Evolutionary conservation across 164 flowering plant genomes (phyloP), one percentile per base, ranked within the genome.

Genomic region (Umbellularia californica): DNA sequence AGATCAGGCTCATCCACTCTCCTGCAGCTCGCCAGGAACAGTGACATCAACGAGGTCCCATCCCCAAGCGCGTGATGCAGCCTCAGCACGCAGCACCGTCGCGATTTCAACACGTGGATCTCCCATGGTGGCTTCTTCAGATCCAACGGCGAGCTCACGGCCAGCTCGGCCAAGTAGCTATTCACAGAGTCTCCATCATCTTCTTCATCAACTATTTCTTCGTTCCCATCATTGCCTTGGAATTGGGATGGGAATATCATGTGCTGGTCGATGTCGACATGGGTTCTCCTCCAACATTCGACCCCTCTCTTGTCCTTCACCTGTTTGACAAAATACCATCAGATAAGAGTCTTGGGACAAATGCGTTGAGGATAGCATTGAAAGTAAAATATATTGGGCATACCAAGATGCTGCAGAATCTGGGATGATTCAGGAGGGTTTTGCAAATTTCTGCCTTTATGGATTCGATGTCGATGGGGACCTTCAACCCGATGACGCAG

Each of bases 41-140:
- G 50, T 13, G 93, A 87, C 90, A 91, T 83, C 73, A 91, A 75
- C 9, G 96, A 88, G 30, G 85, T 81, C 64, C 96, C 93, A 71
- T 91, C 93, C 0, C 96, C 96, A 22, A 91, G 72, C 2, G 96
- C 82, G 73, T 91, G 96, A 63, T 91, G 96, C 28, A 89, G 33
- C 35, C 96, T 68, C 47, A 88, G 62, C 9, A 91, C 78, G 14
- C 58, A 70, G 66, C 89, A 84, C 60, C 73, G 79, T 25, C 81
- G 86, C 0, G 78, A 82, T 73, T 33, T 20, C 55, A 91, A 24
- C 13, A 88, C 4, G 71, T 91, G 93, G 10, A 90, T 15, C 71
- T 91, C 96, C 96, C 93, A 91, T 17, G 88, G 76, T 1, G 96
- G 93, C 74, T 89, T 91, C 52, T 83, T 84, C 2, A 50, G 66